phyloP scores from a whole-genome alignment of 495 filamentous ascomycete genomes.

The Eremomyces bilateralis region DNA sequence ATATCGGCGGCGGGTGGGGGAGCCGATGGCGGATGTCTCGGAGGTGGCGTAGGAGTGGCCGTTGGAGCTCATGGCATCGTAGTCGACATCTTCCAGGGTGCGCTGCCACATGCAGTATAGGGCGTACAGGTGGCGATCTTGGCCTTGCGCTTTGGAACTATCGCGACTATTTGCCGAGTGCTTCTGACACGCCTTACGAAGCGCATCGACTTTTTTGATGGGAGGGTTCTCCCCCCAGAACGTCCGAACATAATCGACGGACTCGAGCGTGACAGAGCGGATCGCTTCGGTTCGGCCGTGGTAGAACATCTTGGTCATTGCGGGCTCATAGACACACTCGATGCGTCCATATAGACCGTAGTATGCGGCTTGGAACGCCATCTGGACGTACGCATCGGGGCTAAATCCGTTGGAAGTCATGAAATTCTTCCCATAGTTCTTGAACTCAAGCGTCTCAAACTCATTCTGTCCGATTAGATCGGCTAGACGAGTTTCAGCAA shows the following conservation, averaged over 20 bases:
- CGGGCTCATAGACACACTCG: constrained; percentile 91
- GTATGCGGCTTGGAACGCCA: constrained; percentile 98
- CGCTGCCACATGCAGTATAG: constrained; percentile 92
- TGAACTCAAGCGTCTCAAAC: constrained; percentile 80
- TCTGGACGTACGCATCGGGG: constrained; percentile 92
- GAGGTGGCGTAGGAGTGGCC: constrained; percentile 22
- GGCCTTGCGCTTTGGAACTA: constrained; percentile 82
- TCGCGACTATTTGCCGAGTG: constrained; percentile 64
- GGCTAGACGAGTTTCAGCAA: constrained; percentile 84
- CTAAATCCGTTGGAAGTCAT: constrained; percentile 95
- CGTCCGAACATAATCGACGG: constrained; percentile 66
- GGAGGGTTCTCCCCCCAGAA: constrained; percentile 89
- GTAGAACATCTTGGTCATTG: constrained; percentile 88
- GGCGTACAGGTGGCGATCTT: constrained; percentile 83
- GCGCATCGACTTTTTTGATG: constrained; percentile 58
- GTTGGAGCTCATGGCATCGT: constrained; percentile 21
- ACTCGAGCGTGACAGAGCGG: constrained; percentile 60
- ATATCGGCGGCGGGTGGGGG: constrained; percentile 29
- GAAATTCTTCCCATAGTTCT: constrained; percentile 82
- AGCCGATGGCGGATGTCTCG: constrained; percentile 24
- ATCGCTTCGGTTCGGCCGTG: constrained; percentile 93
- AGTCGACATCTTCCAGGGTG: constrained; percentile 40
- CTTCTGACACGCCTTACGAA: constrained; percentile 61
- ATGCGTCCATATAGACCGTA: constrained; percentile 89
- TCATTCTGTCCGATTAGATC: constrained; percentile 95